Evolutionary conservation across 2,329 filamentous ascomycete genomes (phyloP).

Genomic region (Talaromyces sp.): DNA sequence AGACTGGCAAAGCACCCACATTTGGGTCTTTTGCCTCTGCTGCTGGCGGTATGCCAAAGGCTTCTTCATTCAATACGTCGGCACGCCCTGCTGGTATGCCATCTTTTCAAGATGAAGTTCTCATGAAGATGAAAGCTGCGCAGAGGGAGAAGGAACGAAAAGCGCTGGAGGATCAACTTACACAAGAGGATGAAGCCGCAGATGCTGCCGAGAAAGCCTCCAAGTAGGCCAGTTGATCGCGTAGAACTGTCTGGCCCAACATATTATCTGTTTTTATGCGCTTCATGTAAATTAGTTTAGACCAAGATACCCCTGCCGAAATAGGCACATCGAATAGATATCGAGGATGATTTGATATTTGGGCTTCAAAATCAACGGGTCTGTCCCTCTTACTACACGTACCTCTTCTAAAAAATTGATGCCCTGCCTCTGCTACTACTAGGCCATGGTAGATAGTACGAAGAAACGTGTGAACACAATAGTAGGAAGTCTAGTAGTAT

Average conservation of each 20-base stretch:
- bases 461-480: too few relatives aligned
- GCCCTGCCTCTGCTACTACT: too few relatives aligned
- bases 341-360: too few relatives aligned
- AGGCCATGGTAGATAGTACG: too few relatives aligned
- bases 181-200: constrained; percentile 51
- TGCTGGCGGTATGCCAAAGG: constrained; percentile 32
- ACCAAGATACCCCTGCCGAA: constrained; percentile 28
- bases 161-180: constrained; percentile 56
- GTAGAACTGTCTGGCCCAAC: too few relatives aligned
- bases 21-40: constrained; percentile 46
- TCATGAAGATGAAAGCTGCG: constrained; percentile 61
- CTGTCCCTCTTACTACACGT: too few relatives aligned
- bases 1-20: constrained; percentile 41
- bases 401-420: too few relatives aligned
- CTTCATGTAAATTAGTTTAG: constrained; percentile 8
- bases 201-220: constrained; percentile 38
- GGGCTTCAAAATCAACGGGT: too few relatives aligned
- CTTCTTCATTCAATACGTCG: constrained; percentile 29
- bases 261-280: not conserved
- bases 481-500: too few relatives aligned
- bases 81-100: constrained; percentile 34
- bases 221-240: constrained; percentile 14
- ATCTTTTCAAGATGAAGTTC: constrained; percentile 52
- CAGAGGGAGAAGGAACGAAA: constrained; percentile 56
- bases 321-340: not conserved